Conservation (phyloP, 2,329 filamentous ascomycete genomes). For the Colletotrichum somersetense region DNA sequence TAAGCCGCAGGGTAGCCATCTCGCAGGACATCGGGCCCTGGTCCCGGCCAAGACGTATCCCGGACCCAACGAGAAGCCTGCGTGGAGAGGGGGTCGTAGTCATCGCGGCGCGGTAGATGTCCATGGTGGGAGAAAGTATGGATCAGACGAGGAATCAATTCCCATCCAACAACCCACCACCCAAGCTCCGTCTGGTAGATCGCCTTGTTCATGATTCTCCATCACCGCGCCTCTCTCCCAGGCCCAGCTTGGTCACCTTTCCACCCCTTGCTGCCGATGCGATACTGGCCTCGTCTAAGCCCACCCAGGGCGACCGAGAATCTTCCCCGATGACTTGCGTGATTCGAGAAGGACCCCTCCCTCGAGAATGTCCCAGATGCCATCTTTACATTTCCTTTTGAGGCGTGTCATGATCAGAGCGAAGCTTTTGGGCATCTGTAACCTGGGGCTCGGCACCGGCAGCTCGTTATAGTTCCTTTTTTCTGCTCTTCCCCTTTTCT, state of each 20-base stretch:
- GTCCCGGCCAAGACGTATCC: constrained; percentile 4
- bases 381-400: constrained; percentile 4
- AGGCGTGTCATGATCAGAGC: constrained; percentile 4
- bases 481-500: neutral
- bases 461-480: neutral
- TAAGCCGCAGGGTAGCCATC: neutral
- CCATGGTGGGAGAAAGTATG: neutral
- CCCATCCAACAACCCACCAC: constrained; percentile 22
- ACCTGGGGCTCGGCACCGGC: constrained; percentile 17
- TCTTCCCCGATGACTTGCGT: neutral
- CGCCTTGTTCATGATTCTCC: constrained; percentile 6
- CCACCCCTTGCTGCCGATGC: neutral
- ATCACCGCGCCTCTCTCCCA: neutral
- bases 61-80: neutral
- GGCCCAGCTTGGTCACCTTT: neutral
- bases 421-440: constrained; percentile 32
- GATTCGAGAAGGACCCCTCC: neutral
- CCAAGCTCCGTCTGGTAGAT: constrained; percentile 11
- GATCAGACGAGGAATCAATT: constrained; percentile 14
- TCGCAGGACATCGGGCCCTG: constrained; percentile 24
- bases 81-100: neutral
- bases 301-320: constrained; percentile 19
- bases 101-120: constrained; percentile 7
- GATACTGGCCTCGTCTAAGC: constrained; percentile 30
- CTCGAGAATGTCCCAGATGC: neutral